Base-by-base conservation (phyloP, 1,284 basidiomycete genomes). In the Ceratobasidium sp. region DNA sequence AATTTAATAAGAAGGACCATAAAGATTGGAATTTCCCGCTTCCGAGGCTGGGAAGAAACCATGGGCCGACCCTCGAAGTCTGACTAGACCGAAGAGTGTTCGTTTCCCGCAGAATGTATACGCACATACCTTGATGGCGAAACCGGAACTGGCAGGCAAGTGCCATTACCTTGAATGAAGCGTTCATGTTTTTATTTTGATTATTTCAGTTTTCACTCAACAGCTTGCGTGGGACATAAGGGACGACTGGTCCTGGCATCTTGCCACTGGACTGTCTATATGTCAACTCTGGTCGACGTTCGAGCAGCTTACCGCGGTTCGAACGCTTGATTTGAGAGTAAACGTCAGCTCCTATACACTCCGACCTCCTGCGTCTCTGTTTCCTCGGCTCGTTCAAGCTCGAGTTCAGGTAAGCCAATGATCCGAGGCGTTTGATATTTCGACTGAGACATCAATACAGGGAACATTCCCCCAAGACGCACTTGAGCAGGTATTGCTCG, bases 11-110 rank as follows among this genome's bases (percentile, higher is more conserved):
- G n/a, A 44, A 23, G n/a, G 49, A 23, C 20, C 26, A 49, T 33
- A 10, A 18, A 70, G 68, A 18, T 33, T 70, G 9, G 68, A 70
- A n/a, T 70, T 70, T 70, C 58, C 68, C 23, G 39, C n/a, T n/a
- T 70, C 10, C 18, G 68, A 70, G 42, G 26, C 58, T 23, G 53
- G 53, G 40, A 58, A 56, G 26, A 70, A 70, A 33, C 51, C 53
- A 39, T 70, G 53, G 68, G 53, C 68, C 18, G 26, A 44, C 5
- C 20, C 13, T 28, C 28, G 26, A n/a, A 53, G 1, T 9, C n/a
- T 9, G 20, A 12, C 40, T 23, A 53, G 42, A 44, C 26, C 58
- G 20, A 70, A 70, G 23, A n/a, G 58, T 23, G 68, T 70, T 23
- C 68, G 68, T 18, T 42, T 56, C 2, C 39, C 58, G 15, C 68